Conservation (phyloP, 148 eudicot genomes). For the Bassia scoparia region DNA sequence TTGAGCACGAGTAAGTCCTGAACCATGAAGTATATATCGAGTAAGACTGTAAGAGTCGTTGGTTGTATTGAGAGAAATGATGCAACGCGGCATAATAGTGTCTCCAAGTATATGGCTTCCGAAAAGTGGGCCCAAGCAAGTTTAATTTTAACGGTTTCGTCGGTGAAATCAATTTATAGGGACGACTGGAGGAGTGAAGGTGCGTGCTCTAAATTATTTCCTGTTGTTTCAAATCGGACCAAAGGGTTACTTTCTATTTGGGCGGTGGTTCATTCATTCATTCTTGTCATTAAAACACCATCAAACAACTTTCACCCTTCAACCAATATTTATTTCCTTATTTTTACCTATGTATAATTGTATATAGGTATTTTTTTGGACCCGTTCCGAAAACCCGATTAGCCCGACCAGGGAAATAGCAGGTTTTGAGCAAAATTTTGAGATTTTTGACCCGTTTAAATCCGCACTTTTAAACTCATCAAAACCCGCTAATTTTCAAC, state of each 20-base stretch:
- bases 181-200: conserved; percentile 3
- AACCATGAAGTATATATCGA: too few species aligned
- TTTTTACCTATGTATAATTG: too few species aligned
- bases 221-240: background rate
- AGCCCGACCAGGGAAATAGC: too few species aligned
- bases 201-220: background rate
- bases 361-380: too few species aligned
- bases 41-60: too few species aligned
- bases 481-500: too few species aligned
- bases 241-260: background rate
- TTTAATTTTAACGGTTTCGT: background rate
- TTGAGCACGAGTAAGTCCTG: too few species aligned
- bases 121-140: background rate
- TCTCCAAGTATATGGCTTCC: background rate
- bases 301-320: background rate
- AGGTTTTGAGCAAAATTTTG: too few species aligned
- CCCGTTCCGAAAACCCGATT: too few species aligned
- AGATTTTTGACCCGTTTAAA: too few species aligned
- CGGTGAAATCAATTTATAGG: background rate
- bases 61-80: background rate
- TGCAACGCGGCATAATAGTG: background rate
- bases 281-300: background rate
- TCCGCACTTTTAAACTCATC: background rate
- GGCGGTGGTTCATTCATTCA: conserved; percentile 5
- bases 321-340: too few species aligned